A percentile compares a stretch with the other conserved stretches of the same genome.
phyloP scores from a whole-genome alignment of 2,329 filamentous ascomycete species.

The Lachnellula hyalina region DNA sequence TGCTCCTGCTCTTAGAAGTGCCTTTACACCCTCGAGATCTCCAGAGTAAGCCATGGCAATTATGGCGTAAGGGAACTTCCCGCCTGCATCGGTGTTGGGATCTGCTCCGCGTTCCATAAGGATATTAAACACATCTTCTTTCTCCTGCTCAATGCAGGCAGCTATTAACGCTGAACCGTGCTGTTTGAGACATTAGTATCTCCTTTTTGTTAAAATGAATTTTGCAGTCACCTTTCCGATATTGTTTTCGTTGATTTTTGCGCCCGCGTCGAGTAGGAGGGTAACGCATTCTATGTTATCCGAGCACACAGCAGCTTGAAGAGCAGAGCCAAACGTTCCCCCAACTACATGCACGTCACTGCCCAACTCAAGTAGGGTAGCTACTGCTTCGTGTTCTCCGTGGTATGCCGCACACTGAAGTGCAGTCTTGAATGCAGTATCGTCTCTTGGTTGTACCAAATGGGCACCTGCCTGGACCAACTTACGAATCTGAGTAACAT shows the following conservation, averaged over 20 bases:
- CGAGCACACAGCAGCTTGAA: slow-evolving; percentile 1
- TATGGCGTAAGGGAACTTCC: not conserved
- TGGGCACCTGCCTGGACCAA: not conserved
- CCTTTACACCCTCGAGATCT: not conserved
- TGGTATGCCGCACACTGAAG: not conserved
- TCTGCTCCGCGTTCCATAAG: not conserved
- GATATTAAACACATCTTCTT: not conserved
- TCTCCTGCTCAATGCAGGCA: not conserved
- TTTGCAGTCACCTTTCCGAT: not conserved
- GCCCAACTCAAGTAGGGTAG: slow-evolving; percentile 1
- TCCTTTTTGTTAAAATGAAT: not conserved
- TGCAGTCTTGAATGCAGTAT: not conserved
- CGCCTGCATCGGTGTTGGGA: not conserved
- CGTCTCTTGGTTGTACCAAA: not conserved
- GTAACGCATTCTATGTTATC: not conserved
- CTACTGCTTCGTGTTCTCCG: not conserved
- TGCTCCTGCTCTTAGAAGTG: not conserved
- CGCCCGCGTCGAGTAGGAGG: not conserved
- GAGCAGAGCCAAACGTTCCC: not conserved
- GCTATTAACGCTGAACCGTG: not conserved
- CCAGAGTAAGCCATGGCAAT: not conserved
- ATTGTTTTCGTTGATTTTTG: not conserved
- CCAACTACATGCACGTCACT: slow-evolving; percentile 2
- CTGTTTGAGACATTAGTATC: not conserved
- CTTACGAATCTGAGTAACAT: not conserved